phyloP scores from a whole-genome alignment of 306 rosid species.

The Prunus kanzakura region DNA sequence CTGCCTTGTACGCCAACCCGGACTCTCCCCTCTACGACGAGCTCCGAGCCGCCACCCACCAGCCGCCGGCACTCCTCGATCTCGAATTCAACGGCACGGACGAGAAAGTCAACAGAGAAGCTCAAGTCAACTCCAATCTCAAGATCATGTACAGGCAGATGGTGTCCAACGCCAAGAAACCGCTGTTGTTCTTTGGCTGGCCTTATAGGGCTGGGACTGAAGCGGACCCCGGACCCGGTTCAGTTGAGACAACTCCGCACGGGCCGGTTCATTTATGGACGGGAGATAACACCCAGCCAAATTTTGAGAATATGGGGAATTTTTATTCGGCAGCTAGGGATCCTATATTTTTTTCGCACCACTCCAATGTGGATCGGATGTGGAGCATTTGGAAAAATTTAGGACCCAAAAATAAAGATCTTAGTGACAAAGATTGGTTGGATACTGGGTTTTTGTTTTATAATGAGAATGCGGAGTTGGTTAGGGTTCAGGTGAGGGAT shows the following conservation, averaged over 20 bases:
- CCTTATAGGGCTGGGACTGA: constrained; percentile 55
- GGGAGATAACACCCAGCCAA: constrained; percentile 48
- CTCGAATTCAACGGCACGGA: constrained; percentile 26
- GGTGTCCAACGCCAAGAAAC: constrained; percentile 49
- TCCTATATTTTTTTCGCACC: constrained; percentile 66
- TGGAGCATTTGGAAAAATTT: constrained; percentile 75
- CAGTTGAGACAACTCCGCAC: constrained; percentile 59
- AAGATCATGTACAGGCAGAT: constrained; percentile 61
- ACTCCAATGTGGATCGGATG: constrained; percentile 64
- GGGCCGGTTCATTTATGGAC: constrained; percentile 49
- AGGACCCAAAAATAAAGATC: constrained; percentile 40
- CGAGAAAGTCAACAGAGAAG: background rate
- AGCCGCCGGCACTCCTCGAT: constrained; percentile 53
- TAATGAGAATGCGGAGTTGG: constrained; percentile 59
- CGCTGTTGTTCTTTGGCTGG: constrained; percentile 48
- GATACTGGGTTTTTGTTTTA: constrained; percentile 62
- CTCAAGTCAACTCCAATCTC: constrained; percentile 31
- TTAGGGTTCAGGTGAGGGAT: constrained; percentile 60
- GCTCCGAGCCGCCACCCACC: constrained; percentile 37
- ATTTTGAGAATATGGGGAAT: constrained; percentile 66
- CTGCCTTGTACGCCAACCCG: constrained; percentile 36
- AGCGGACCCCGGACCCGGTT: constrained; percentile 47
- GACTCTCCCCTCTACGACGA: constrained; percentile 49
- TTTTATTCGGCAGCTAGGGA: constrained; percentile 75
- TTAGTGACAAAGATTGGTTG: constrained; percentile 52